A percentile compares a stretch with the other conserved stretches of the same genome.
Conservation (phyloP, 2,329 filamentous ascomycete genomes). For the Penicillium sp. region DNA sequence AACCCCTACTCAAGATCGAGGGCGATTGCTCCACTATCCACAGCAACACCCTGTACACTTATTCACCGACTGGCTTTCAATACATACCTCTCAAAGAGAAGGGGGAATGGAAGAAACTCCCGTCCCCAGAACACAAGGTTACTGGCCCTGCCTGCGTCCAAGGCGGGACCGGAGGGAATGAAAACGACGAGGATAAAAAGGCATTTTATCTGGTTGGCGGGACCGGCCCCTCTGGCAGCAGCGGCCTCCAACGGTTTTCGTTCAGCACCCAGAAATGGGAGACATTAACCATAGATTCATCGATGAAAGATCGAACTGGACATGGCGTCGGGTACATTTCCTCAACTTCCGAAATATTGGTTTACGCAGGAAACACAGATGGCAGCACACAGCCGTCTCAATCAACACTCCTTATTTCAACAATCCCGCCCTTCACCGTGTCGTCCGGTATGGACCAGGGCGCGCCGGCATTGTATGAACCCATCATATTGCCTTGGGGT, state of each 20-base stretch:
- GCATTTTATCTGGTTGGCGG: conserved; percentile 83
- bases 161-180: conserved; percentile 59
- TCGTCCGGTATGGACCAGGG: conserved; percentile 56
- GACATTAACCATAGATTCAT: conserved; percentile 52
- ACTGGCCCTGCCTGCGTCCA: conserved; percentile 76
- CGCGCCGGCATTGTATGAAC: conserved; percentile 64
- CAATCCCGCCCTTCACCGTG: conserved; percentile 63
- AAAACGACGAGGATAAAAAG: conserved; percentile 43
- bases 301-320: conserved; percentile 67
- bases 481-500: conserved; percentile 74
- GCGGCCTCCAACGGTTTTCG: conserved; percentile 70
- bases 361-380: conserved; percentile 75
- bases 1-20: conserved; percentile 67
- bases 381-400: conserved; percentile 60
- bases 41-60: conserved; percentile 81
- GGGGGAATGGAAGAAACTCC: conserved; percentile 68
- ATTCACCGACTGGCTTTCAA: conserved; percentile 72
- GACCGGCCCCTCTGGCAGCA: conserved; percentile 59
- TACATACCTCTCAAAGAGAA: conserved; percentile 68
- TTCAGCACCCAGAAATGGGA: conserved; percentile 61
- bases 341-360: conserved; percentile 67
- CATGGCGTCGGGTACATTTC: conserved; percentile 77
- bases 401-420: conserved; percentile 72
- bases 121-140: conserved; percentile 64
- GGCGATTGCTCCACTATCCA: conserved; percentile 79